These are phyloP conservation scores for Myxozyma melibiosi DNA, from an alignment of 805 yeast genomes.

Conservation along the genomic window DNA sequence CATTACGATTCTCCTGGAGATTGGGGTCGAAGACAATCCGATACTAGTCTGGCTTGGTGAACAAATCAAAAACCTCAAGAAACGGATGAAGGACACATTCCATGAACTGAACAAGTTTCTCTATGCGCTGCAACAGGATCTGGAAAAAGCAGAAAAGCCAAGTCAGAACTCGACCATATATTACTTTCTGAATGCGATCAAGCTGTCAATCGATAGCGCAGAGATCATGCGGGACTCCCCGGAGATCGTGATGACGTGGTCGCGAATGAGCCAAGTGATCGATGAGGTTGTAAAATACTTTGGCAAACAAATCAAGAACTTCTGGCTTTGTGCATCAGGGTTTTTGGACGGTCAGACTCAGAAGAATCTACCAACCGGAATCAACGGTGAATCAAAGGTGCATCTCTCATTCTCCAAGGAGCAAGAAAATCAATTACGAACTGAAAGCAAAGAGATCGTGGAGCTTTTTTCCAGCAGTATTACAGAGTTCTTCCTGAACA, in stretches of 20 bases:
- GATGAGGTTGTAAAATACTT: constrained; percentile 48
- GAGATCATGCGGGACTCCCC: constrained; percentile 52
- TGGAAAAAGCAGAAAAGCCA: constrained; percentile 11
- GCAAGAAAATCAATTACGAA: constrained; percentile 48
- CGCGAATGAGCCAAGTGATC: constrained; percentile 48
- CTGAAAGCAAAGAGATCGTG: constrained; percentile 47
- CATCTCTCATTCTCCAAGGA: constrained; percentile 49
- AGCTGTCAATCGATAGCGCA: neutral
- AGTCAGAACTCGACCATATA: neutral
- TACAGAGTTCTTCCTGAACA: constrained; percentile 36
- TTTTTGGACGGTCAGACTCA: constrained; percentile 56
- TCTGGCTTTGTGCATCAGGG: constrained; percentile 58
- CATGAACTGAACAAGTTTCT: constrained; percentile 40
- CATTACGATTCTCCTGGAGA: constrained; percentile 55
- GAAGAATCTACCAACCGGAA: constrained; percentile 47
- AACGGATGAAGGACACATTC: constrained; percentile 48
- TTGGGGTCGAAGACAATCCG: constrained; percentile 68
- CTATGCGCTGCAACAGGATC: constrained; percentile 20
- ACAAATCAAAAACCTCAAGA: constrained; percentile 49
- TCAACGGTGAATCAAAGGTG: constrained; percentile 44
- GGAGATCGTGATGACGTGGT: constrained; percentile 62
- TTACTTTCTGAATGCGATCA: constrained; percentile 25
- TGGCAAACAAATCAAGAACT: constrained; percentile 48
- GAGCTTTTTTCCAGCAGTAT: constrained; percentile 38
- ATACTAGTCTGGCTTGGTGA: constrained; percentile 61